phyloP scores from a whole-genome alignment of 140 eudicot genomes.

The Senecio squalidus region DNA sequence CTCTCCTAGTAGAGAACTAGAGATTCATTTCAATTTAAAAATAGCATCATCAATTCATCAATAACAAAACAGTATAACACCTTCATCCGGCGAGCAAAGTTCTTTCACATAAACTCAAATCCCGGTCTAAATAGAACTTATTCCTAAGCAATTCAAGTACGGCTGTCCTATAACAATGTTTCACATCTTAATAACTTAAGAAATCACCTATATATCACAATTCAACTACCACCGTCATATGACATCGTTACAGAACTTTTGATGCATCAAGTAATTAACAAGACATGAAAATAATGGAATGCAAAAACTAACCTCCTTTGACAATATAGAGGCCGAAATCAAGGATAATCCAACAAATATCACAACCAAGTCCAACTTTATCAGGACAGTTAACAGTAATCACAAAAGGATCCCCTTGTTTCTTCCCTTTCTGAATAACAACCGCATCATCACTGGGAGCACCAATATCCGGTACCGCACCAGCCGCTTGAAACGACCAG shows the following conservation, averaged over 20 bases:
- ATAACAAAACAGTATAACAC: not conserved
- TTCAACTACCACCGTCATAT: no score
- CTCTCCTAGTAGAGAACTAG: no score
- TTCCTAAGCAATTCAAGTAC: no score
- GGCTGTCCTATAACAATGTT: no score
- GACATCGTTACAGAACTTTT: no score
- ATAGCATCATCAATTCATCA: not conserved
- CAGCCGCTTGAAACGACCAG: conserved; percentile 38
- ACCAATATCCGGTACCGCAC: conserved; percentile 43
- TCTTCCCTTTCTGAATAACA: conserved; percentile 65
- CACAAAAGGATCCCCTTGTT: conserved; percentile 59
- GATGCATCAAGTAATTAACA: not conserved
- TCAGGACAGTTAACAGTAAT: conserved; percentile 83
- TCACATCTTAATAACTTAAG: no score
- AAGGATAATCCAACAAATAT: conserved; percentile 65
- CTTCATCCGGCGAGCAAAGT: not conserved
- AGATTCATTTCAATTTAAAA: no score
- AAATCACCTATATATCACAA: not conserved
- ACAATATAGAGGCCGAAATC: conserved; percentile 65
- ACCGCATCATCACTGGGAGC: conserved; percentile 60
- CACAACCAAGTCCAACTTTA: conserved; percentile 72
- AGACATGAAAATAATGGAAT: not conserved
- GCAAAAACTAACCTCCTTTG: conserved; percentile 52
- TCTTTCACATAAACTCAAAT: not conserved
- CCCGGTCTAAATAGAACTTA: not conserved